Base-by-base conservation (phyloP, 1,284 basidiomycete genomes). In the Calocybe gambosa region DNA sequence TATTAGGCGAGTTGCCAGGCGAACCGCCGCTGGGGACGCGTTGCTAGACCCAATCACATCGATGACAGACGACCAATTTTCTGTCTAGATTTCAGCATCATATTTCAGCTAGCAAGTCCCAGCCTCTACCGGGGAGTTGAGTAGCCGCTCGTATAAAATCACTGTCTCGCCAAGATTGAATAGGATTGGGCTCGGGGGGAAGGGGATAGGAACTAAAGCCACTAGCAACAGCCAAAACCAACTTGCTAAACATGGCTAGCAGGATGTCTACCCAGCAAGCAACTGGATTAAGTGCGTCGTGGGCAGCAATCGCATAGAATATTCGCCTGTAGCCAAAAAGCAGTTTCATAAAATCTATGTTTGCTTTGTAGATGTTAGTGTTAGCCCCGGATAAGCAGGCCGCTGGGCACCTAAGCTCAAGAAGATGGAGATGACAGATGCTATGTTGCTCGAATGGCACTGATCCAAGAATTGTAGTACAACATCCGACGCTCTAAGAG, bases 221-320 rank as follows among this genome's bases (percentile, higher is more conserved):
- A 1, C 62, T 58, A 2, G 71, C 63, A 21, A 76, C 37, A 5
- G 58, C 44, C 3, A 67, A 48, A n/a, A 66, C 57, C 8, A 70
- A 63, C 26, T 72, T 64, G 15, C 72, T 68, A 3, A 86, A 57
- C 53, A 70, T 77, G 3, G 72, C 70, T n/a, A 88, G 59, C 16
- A 85, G 48, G 37, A 71, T 60, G 49, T 88, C 84, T 5, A 78
- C 75, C 80, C 80, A 85, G 56, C 75, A 82, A 40, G 80, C 62
- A 20, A 75, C 51, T 5, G 67, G 59, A 1, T 66, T 46, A 8
- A 50, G 16, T 47, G 49, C 10, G 48, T 43, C 12, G 18, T 60
- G 61, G 3, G 62, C 57, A 26, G 74, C 75, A 40, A 77, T 65
- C 28, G 47, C 45, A 42, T 70, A 74, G 53, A 79, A 77, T 15